Conservation (phyloP, 164 flowering plant species). For the Warburgia ugandensis region DNA sequence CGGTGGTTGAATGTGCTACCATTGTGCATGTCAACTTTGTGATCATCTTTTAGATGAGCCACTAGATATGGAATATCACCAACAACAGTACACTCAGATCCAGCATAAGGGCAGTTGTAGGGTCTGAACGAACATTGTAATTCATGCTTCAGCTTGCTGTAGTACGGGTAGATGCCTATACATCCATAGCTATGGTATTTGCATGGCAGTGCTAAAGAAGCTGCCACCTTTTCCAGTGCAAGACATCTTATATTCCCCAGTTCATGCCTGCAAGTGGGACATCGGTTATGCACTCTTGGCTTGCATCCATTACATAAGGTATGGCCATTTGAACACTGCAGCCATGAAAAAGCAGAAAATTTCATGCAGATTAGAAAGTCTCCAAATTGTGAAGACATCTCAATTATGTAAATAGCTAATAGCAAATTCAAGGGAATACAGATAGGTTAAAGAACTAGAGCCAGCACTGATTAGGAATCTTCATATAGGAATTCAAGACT, state of each 20-base stretch:
- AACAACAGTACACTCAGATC: constrained; percentile 78
- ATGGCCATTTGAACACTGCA: constrained; percentile 95
- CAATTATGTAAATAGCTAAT: neutral
- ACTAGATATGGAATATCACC: constrained; percentile 84
- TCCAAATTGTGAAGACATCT: neutral
- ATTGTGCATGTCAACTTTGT: constrained; percentile 90
- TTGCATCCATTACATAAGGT: constrained; percentile 92
- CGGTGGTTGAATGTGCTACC: constrained; percentile 94
- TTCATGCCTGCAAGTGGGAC: constrained; percentile 95
- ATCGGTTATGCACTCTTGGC: constrained; percentile 83
- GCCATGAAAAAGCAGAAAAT: constrained; percentile 5
- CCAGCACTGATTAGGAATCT: too few species aligned
- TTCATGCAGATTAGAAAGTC: neutral
- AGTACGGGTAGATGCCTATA: constrained; percentile 74
- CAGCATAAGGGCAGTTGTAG: constrained; percentile 91
- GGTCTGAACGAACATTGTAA: constrained; percentile 70
- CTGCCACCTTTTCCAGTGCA: constrained; percentile 89
- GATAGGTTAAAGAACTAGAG: neutral
- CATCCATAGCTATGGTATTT: constrained; percentile 84
- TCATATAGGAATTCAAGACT: too few species aligned
- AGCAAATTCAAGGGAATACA: neutral
- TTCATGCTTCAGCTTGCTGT: constrained; percentile 92
- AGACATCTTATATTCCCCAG: constrained; percentile 93
- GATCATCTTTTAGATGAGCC: constrained; percentile 77
- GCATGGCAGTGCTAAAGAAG: constrained; percentile 91